Conservation (phyloP, 768 basidiomycete species). For the Fomitopsis pulvina region DNA sequence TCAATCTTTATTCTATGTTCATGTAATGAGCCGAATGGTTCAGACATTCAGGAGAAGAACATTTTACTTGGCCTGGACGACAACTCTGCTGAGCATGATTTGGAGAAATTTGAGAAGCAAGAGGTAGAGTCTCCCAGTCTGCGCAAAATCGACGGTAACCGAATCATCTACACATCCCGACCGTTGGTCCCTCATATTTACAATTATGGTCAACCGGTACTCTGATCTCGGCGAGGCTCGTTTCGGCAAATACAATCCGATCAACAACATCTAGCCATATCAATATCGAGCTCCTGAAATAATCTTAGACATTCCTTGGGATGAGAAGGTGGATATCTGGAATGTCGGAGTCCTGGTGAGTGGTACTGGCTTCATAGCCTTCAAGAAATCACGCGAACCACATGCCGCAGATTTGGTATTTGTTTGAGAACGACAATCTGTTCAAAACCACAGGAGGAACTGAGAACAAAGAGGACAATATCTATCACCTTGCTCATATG, state of each 20-base stretch:
- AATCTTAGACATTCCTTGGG: conserved; percentile 22
- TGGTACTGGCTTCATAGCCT: neutral
- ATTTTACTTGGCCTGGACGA: conserved; percentile 4
- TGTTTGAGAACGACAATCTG: conserved; percentile 7
- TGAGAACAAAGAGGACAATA: neutral
- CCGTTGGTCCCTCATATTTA: neutral
- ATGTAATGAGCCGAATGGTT: neutral
- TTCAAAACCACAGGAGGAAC: conserved; percentile 3
- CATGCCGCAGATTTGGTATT: conserved; percentile 8
- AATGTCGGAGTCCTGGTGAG: conserved; percentile 24
- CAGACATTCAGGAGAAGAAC: conserved; percentile 11
- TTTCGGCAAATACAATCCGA: conserved; percentile 5
- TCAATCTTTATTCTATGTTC: neutral
- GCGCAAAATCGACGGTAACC: conserved; percentile 7
- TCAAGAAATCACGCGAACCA: neutral
- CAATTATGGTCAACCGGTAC: conserved; percentile 10
- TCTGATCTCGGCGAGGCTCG: conserved; percentile 21
- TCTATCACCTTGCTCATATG: conserved; percentile 12
- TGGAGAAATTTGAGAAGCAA: conserved; percentile 1
- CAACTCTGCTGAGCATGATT: neutral
- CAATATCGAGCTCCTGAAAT: conserved; percentile 26
- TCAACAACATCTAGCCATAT: conserved; percentile 18
- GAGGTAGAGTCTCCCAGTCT: neutral
- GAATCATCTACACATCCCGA: conserved; percentile 8
- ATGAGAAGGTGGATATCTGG: conserved; percentile 25